Conservation (phyloP, 129 eudicot species). For the Ambrosia artemisiifolia region DNA sequence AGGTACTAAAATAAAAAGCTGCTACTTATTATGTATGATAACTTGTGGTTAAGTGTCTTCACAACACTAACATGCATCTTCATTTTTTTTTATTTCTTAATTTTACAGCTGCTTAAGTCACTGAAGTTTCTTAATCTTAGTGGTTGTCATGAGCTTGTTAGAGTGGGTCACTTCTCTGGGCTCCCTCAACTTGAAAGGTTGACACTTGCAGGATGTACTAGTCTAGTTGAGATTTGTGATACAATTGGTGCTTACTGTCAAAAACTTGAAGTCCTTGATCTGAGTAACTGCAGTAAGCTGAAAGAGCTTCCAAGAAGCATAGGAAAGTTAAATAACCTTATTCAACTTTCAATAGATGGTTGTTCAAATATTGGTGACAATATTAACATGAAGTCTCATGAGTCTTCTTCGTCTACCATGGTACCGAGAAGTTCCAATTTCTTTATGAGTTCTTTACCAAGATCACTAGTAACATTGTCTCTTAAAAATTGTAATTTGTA, state of each 20-base stretch:
- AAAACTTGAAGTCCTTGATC: conserved; percentile 16
- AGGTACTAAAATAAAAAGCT: neutral
- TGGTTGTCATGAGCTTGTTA: conserved; percentile 17
- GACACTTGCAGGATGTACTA: conserved; percentile 8
- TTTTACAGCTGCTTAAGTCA: conserved; percentile 20
- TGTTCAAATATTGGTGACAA: conserved; percentile 6
- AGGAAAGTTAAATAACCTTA: conserved; percentile 14
- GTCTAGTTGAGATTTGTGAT: conserved; percentile 15
- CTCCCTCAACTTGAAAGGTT: conserved; percentile 23
- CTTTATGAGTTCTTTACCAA: neutral
- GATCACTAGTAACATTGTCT: conserved; percentile 8
- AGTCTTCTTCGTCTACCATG: neutral
- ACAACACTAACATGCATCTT: neutral
- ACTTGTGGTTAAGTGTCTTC: neutral
- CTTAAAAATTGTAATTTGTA: conserved; percentile 11
- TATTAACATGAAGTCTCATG: neutral
- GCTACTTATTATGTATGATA: neutral
- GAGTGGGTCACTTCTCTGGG: conserved; percentile 16
- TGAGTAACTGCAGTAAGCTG: conserved; percentile 3
- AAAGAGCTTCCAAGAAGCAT: conserved; percentile 21
- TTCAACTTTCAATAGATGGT: neutral
- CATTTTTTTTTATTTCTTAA: neutral
- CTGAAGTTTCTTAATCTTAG: conserved; percentile 22
- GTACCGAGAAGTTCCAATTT: neutral
- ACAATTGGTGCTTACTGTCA: neutral